Evolutionary conservation across 306 rosid species (phyloP).

Genomic region (Cicer pinnatifidum): DNA sequence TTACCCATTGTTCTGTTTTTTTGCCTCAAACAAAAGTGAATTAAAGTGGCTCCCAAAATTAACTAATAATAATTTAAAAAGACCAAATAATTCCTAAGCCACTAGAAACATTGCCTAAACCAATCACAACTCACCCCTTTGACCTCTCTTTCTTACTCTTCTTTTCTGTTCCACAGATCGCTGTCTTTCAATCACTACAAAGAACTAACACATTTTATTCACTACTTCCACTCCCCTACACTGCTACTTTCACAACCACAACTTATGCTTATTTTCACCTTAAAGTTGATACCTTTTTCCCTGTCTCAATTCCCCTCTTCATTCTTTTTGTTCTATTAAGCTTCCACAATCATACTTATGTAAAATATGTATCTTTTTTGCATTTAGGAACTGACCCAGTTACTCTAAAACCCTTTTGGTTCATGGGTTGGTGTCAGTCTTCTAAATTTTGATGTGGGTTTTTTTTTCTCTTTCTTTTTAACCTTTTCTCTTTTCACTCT

Average conservation of each 20-base stretch:
- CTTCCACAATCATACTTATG: neutral
- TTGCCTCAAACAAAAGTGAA: neutral
- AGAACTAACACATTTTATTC: slow-evolving; percentile 45
- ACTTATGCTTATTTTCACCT: slow-evolving; percentile 11
- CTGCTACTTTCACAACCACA: slow-evolving; percentile 38
- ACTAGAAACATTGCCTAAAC: slow-evolving; percentile 60
- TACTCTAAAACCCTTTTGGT: neutral
- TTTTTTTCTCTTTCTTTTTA: neutral
- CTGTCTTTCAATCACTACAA: slow-evolving; percentile 48
- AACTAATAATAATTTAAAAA: neutral
- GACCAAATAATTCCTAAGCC: slow-evolving; percentile 28
- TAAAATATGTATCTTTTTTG: slow-evolving; percentile 2
- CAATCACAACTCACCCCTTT: slow-evolving; percentile 77
- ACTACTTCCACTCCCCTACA: slow-evolving; percentile 33
- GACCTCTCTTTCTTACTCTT: slow-evolving; percentile 47
- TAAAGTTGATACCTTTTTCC: slow-evolving; percentile 6
- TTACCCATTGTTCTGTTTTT: no score
- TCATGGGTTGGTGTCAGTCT: neutral
- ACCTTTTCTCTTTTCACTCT: neutral
- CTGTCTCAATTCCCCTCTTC: slow-evolving; percentile 33
- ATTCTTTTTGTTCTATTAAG: neutral
- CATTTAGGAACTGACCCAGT: slow-evolving; percentile 34
- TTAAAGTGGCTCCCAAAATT: neutral
- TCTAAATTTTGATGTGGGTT: slow-evolving; percentile 47
- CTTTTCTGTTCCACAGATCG: slow-evolving; percentile 58